These are phyloP conservation scores for Blastomyces percursus DNA, from an alignment of 2,329 filamentous ascomycete species.

Conservation along the genomic window DNA sequence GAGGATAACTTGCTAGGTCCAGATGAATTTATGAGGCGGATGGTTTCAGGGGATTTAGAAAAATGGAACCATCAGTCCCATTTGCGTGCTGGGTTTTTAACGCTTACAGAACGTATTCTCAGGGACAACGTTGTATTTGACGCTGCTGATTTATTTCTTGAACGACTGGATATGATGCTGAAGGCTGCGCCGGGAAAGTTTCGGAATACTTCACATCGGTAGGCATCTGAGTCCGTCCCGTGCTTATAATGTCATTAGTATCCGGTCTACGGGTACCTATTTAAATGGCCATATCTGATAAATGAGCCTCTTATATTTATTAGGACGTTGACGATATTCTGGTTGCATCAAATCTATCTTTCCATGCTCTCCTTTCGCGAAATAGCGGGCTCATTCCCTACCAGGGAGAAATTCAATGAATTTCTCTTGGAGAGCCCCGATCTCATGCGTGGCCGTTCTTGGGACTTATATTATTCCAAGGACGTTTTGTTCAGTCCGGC, in stretches of 20 bases:
- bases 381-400: neutral
- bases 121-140: constrained; percentile 5
- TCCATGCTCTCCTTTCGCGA: neutral
- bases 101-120: neutral
- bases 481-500: neutral
- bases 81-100: constrained; percentile 5
- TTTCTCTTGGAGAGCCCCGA: constrained; percentile 1
- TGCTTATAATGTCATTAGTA: neutral
- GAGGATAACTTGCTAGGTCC: neutral
- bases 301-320: neutral
- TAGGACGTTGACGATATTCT: constrained; percentile 6
- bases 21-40: neutral
- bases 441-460: constrained; percentile 2
- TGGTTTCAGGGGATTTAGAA: neutral
- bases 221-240: neutral
- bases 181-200: constrained; percentile 2
- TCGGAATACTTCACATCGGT: constrained; percentile 2
- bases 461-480: constrained; percentile 1
- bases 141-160: constrained; percentile 1
- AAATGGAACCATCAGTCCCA: constrained; percentile 1
- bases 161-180: constrained; percentile 3
- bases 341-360: constrained; percentile 3
- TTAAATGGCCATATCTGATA: neutral
- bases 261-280: neutral
- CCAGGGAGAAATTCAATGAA: neutral